Evolutionary conservation across 2,329 filamentous ascomycete genomes (phyloP), one percentile per base, ranked within the genome.

Genomic region (Erysiphe pulchra): DNA sequence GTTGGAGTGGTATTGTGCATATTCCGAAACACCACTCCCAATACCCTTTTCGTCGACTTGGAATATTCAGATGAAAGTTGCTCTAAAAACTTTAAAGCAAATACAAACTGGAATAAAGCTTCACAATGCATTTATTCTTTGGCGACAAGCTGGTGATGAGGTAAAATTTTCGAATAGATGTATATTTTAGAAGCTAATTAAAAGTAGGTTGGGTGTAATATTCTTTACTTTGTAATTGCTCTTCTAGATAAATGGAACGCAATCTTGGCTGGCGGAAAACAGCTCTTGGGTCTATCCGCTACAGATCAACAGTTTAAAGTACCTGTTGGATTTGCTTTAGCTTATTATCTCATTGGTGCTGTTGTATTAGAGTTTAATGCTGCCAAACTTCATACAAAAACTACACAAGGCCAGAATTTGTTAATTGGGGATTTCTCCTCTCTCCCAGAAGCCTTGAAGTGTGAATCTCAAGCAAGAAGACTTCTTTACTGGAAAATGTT

Each of bases 11-110:
- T 70, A 72, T 48, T 66, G 66, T 53, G 60, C 65, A 42, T 60
- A 68, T 52, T 61, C 65, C 11, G 62, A 69, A 48, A 63, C 65
- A 0, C 64, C 64, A 36, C 57, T 63, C 38, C 68, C 69, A 1
- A 66, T 70, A 46, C 66, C 66, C 0, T 71, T 65, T 52, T 70
- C 65, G 47, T 68, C 68, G 3, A 66, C 65, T 1, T 71, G 68
- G 68, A 50, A 50, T 38, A 47, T 50, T 24, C 49, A 50, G 14
- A 48, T 46, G 3, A 50, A 49, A 43, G 47, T 49, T 11, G 47
- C 49, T 13, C 28, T 50, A 12, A 43, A 48, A 32, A 48, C 47
- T n/a, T 16, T 50, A 32, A 44, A 46, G 24, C 45, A 49, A 18
- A 20, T 48, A 30, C 49, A 50, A 41, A 45, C 45, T 28, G 47